Conservation (phyloP, 2,329 filamentous ascomycete genomes). For the Orbilia oligospora region DNA sequence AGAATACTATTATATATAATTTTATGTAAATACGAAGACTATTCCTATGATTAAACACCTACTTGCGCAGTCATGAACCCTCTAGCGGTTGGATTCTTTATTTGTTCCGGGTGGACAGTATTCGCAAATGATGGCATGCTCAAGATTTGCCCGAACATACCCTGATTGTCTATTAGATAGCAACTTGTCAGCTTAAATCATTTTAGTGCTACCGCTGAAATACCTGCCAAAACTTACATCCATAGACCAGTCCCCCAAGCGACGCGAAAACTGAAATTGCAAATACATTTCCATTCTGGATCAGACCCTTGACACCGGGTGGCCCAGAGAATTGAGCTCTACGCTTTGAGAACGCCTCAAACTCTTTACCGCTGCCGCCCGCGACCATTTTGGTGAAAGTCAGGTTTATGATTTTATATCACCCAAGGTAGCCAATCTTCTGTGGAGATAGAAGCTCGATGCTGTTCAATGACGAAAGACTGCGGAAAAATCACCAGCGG, state of each 20-base stretch:
- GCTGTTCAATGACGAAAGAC: too few species aligned
- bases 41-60: not conserved
- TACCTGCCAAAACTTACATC: constrained; percentile 82
- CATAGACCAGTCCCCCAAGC: constrained; percentile 70
- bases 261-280: constrained; percentile 71
- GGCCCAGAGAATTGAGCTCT: constrained; percentile 60
- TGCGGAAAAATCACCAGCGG: not conserved
- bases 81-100: constrained; percentile 50
- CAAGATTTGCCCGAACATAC: constrained; percentile 30
- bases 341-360: constrained; percentile 56
- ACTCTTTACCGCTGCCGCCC: constrained; percentile 48
- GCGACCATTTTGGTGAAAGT: constrained; percentile 38
- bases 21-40: too few species aligned
- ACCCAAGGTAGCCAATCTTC: not conserved
- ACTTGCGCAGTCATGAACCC: constrained; percentile 53
- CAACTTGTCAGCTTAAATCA: constrained; percentile 69
- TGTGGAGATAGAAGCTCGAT: not conserved
- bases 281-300: constrained; percentile 72
- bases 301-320: constrained; percentile 70
- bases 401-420: not conserved
- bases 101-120: constrained; percentile 39
- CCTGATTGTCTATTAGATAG: constrained; percentile 61
- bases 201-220: constrained; percentile 71
- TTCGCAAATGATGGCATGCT: constrained; percentile 42
- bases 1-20: constrained; percentile 68